Evolutionary conservation across 306 rosid species (phyloP).

Genomic region (Cucurbita moschata): DNA sequence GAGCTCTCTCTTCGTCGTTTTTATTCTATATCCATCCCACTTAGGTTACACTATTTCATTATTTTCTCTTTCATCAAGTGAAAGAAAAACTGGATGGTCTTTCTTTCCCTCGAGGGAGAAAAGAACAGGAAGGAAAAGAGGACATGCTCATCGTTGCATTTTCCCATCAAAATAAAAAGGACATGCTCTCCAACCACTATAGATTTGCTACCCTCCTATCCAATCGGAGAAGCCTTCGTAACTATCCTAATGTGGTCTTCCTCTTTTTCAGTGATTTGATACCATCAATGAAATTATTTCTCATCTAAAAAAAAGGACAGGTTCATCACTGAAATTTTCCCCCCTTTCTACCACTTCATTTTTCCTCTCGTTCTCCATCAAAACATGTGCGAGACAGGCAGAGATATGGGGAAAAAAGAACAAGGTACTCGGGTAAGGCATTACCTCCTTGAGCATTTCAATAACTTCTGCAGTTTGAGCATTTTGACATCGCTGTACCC

Average conservation of each 20-base stretch:
- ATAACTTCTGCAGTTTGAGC: slow-evolving; percentile 62
- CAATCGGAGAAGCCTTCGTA: too few species aligned
- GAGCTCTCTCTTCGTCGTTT: neutral
- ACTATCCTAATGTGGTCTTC: too few species aligned
- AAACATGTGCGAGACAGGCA: neutral
- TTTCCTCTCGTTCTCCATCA: neutral
- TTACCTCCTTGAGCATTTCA: slow-evolving; percentile 92
- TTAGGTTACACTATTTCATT: neutral
- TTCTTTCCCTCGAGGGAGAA: neutral
- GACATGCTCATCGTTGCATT: neutral
- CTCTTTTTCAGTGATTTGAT: too few species aligned
- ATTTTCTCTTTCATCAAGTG: neutral
- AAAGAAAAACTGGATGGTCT: neutral
- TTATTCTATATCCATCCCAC: neutral
- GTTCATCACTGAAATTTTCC: neutral
- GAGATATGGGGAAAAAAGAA: neutral
- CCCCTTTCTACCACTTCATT: neutral
- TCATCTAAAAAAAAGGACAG: neutral
- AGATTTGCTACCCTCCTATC: too few species aligned
- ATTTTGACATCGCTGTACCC: slow-evolving; percentile 63
- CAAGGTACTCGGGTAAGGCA: neutral
- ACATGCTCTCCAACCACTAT: too few species aligned
- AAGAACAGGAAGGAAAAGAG: neutral
- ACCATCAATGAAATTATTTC: too few species aligned
- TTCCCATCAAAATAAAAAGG: neutral